Evolutionary conservation across 2,329 filamentous ascomycete species (phyloP).

Genomic region (Lachnellula hyalina): DNA sequence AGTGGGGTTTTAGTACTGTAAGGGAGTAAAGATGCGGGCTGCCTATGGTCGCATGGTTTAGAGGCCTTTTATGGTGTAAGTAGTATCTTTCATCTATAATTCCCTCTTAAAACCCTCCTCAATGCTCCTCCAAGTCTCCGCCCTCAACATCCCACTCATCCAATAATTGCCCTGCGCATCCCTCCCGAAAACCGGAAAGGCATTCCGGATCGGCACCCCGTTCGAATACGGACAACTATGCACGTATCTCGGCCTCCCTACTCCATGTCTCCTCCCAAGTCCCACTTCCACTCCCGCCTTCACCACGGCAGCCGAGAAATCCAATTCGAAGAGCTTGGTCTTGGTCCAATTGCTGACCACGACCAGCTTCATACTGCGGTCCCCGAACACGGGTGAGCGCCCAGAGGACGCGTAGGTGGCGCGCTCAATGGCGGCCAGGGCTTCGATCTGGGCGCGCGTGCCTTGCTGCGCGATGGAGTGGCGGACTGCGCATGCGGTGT

Average conservation of each 20-base stretch:
- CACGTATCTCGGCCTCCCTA: constrained; percentile 11
- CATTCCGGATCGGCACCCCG: constrained; percentile 8
- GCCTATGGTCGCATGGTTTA: no score
- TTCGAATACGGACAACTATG: neutral
- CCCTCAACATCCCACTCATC: constrained; percentile 22
- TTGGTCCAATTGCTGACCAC: constrained; percentile 37
- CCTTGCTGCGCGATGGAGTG: constrained; percentile 32
- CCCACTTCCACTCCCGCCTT: neutral
- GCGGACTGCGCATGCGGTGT: constrained; percentile 29
- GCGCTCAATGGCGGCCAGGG: constrained; percentile 28
- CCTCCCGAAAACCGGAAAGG: constrained; percentile 28
- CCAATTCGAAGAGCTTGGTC: constrained; percentile 33
- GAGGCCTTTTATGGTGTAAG: no score
- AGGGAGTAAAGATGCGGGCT: no score
- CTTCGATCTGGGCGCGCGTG: constrained; percentile 34
- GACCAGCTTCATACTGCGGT: constrained; percentile 31
- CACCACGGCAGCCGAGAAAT: constrained; percentile 32
- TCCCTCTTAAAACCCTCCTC: constrained; percentile 6
- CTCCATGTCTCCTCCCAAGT: neutral
- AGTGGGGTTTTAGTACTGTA: no score
- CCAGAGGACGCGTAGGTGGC: constrained; percentile 6
- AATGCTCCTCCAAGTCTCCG: constrained; percentile 23
- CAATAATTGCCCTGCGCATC: constrained; percentile 31
- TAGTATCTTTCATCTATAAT: no score
- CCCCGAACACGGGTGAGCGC: constrained; percentile 31